Evolutionary conservation across 768 basidiomycete genomes (phyloP).

Genomic region (Rossbeevera mucosa): DNA sequence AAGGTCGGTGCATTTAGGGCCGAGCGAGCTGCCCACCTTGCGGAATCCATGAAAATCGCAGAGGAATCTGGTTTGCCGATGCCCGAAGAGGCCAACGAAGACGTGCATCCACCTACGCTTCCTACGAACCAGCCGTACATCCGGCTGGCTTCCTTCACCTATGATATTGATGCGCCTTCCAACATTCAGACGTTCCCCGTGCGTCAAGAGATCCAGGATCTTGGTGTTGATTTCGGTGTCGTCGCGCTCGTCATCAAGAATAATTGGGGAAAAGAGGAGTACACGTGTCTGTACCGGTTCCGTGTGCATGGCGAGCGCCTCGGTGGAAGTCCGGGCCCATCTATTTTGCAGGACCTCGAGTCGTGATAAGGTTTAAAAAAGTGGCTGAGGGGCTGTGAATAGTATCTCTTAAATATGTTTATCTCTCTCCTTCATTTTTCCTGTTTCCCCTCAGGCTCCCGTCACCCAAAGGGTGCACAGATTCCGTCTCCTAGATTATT

Average conservation of each 20-base stretch:
- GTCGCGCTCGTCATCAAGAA: slow-evolving; percentile 74
- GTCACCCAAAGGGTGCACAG: neutral
- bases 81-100: slow-evolving; percentile 28
- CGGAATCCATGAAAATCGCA: slow-evolving; percentile 31
- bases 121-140: slow-evolving; percentile 47
- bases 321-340: slow-evolving; percentile 38
- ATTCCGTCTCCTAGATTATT: slow-evolving; percentile 22
- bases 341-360: slow-evolving; percentile 18
- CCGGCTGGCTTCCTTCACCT: slow-evolving; percentile 65
- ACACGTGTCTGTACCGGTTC: slow-evolving; percentile 86
- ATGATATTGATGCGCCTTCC: slow-evolving; percentile 48
- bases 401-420: slow-evolving; percentile 1
- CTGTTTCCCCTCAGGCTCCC: slow-evolving; percentile 2
- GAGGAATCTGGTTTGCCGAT: slow-evolving; percentile 25
- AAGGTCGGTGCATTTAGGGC: slow-evolving; percentile 56
- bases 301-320: slow-evolving; percentile 68
- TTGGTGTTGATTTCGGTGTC: slow-evolving; percentile 80
- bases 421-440: neutral
- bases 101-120: slow-evolving; percentile 46
- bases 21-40: slow-evolving; percentile 36
- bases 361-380: slow-evolving; percentile 8
- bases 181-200: slow-evolving; percentile 83
- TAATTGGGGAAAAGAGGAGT: slow-evolving; percentile 84
- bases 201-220: slow-evolving; percentile 55
- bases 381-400: slow-evolving; percentile 6